phyloP scores from a whole-genome alignment of 2,329 filamentous ascomycete genomes.

The Graphium sp. region DNA sequence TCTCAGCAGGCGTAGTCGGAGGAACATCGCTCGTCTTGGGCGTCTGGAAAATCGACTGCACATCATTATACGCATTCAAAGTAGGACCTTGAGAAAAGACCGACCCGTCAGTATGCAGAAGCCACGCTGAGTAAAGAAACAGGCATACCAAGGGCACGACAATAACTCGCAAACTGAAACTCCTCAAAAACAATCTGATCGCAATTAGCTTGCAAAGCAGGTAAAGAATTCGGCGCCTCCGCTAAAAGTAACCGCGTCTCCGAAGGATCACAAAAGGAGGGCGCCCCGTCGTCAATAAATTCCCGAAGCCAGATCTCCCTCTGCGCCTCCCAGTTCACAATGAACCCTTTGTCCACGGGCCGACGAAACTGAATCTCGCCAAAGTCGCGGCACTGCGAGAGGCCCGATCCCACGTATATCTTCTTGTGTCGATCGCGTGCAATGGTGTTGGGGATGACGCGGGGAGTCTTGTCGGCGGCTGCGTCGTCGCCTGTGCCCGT shows the following conservation, averaged over 20 bases:
- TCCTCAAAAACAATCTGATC: slow-evolving; percentile 98
- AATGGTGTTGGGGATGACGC: slow-evolving; percentile 73
- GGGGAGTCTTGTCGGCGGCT: slow-evolving; percentile 23
- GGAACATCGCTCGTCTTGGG: slow-evolving; percentile 25
- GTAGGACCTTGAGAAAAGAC: slow-evolving; percentile 35
- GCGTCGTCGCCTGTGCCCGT: slow-evolving; percentile 23
- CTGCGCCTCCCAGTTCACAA: slow-evolving; percentile 94
- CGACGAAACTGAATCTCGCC: slow-evolving; percentile 75
- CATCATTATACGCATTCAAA: slow-evolving; percentile 70
- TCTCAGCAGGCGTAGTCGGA: slow-evolving; percentile 46
- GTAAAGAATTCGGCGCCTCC: slow-evolving; percentile 72
- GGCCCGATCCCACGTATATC: slow-evolving; percentile 63
- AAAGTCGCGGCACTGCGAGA: slow-evolving; percentile 70
- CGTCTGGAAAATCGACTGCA: slow-evolving; percentile 51
- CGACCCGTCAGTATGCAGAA: slow-evolving; percentile 4
- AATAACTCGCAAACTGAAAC: slow-evolving; percentile 81
- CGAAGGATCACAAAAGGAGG: slow-evolving; percentile 53
- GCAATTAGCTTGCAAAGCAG: slow-evolving; percentile 69
- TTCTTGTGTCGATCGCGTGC: slow-evolving; percentile 66
- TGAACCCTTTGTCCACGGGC: slow-evolving; percentile 84
- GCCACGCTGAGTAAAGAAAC: background rate
- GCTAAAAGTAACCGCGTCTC: slow-evolving; percentile 74
- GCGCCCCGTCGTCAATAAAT: slow-evolving; percentile 54
- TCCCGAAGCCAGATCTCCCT: slow-evolving; percentile 91
- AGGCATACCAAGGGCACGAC: slow-evolving; percentile 49